These are phyloP conservation scores for Gonium pectorale DNA, from an alignment of 139 green algal species.

Conservation along the genomic window DNA sequence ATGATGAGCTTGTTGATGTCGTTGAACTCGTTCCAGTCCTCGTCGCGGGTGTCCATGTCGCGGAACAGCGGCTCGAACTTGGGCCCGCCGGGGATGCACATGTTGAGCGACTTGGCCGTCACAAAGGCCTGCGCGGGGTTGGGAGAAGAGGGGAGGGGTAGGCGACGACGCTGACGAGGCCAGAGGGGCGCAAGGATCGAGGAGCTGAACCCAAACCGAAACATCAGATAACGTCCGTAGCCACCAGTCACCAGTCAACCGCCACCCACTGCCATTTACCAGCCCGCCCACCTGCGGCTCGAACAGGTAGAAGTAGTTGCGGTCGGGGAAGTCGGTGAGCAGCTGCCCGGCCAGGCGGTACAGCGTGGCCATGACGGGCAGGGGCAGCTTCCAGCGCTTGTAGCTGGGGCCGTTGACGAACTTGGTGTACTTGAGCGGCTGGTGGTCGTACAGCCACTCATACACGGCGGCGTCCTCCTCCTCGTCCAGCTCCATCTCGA, in stretches of 20 bases:
- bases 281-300: constrained; percentile 73
- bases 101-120: constrained; percentile 87
- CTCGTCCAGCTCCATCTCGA: constrained; percentile 97
- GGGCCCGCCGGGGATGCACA: constrained; percentile 98
- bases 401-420: constrained; percentile 96
- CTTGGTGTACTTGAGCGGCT: constrained; percentile 91
- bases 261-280: no score
- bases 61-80: constrained; percentile 99
- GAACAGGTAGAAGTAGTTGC: constrained; percentile 99
- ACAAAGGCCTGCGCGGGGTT: constrained; percentile 28
- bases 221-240: no score
- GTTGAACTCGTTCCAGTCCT: constrained; percentile 99
- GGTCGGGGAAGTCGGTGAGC: constrained; percentile 95
- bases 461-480: constrained; percentile 86
- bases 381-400: constrained; percentile 92
- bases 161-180: no score
- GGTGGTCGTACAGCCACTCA: constrained; percentile 97
- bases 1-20: constrained; percentile 99
- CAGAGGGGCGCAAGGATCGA: no score
- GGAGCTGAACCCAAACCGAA: no score
- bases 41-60: constrained; percentile 94
- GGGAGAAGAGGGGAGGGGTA: no score
- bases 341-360: constrained; percentile 96
- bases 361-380: constrained; percentile 96
- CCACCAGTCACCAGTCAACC: no score